Base-by-base conservation (phyloP, 176 grass and related monocot genomes). In the Oropetium thomaeum region DNA sequence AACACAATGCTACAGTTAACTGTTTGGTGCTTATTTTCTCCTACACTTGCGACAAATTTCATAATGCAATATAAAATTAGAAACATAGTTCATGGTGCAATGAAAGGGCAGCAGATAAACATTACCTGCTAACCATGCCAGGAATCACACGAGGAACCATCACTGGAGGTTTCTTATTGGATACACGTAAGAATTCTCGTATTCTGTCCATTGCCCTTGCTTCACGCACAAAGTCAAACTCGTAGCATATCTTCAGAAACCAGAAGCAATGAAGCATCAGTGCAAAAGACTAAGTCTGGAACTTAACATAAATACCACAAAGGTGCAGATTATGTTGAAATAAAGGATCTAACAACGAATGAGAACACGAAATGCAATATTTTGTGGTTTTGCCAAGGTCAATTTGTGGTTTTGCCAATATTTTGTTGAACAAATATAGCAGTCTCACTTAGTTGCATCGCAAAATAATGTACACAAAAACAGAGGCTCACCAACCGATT, bases 171-270 rank as follows among this genome's bases (percentile, higher is more conserved):
- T 94, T 98, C 83, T 92, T 94, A 63, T 88, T 98, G 70, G 76
- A 84, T 28, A 79, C 48, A 66, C 37, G 32, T 65, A 98, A 62
- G 39, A 71, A 91, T 70, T 88, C 82, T 23, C 76, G 49, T 68
- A 98, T 94, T 74, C 79, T 92, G 83, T 98, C 95, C 95, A 98
- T 98, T 49, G 95, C 59, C 42, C 64, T 86, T 26, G 95, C 95
- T 87, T 98, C 95, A 16, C 89, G 88, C 20, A 92, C 74, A 93
- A 98, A 98, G 74, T 98, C 95, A 92, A 98, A 98, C 79, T 98
- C 95, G 74, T 94, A 98, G 79, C 74, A 83, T 74, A 98, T 87
- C 95, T 98, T 76, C 49, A 65, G 59, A 84, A 86, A 52, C 29
- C 62, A 65, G 59, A 82, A 83, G 43, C 28, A 89, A 23, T 80